Percentiles rank a stretch among this genome's conserved stretches.
Evolutionary conservation across 352 stramenopile genomes (phyloP).

Genomic region (Globisporangium orthogonon): DNA sequence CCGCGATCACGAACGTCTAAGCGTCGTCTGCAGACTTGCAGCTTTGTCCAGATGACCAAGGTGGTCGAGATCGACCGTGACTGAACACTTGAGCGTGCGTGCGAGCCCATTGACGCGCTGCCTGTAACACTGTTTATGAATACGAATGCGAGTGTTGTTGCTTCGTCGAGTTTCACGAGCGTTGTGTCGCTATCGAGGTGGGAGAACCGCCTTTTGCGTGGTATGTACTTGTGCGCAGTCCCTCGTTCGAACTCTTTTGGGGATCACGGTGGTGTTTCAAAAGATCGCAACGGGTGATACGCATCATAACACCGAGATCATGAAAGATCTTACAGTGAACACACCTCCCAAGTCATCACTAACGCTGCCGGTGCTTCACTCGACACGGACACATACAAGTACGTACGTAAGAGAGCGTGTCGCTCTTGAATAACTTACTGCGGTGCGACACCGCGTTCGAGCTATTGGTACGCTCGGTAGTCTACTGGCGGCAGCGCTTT

Average conservation of each 20-base stretch:
- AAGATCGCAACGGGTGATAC: background rate
- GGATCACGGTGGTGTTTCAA: background rate
- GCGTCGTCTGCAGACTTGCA: background rate
- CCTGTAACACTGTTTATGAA: background rate
- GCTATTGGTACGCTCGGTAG: slow-evolving; percentile 1
- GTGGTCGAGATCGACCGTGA: background rate
- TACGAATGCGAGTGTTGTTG: background rate
- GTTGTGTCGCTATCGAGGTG: no score
- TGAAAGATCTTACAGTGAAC: no score
- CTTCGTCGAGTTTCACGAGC: no score
- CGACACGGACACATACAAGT: no score
- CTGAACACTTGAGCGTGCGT: background rate
- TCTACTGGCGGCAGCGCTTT: slow-evolving; percentile 1
- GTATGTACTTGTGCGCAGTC: background rate
- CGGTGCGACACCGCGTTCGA: background rate
- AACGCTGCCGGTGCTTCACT: no score
- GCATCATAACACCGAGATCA: no score
- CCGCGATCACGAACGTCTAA: slow-evolving; percentile 14
- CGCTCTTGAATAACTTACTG: slow-evolving; percentile 1
- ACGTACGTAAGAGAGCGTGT: background rate
- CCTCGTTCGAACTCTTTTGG: background rate
- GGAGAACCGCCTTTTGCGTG: background rate
- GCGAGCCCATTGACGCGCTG: background rate
- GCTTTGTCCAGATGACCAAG: background rate
- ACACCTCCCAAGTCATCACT: no score